These are phyloP conservation scores for Fusarium decemcellulare DNA, from an alignment of 2,329 filamentous ascomycete species.

Conservation along the genomic window DNA sequence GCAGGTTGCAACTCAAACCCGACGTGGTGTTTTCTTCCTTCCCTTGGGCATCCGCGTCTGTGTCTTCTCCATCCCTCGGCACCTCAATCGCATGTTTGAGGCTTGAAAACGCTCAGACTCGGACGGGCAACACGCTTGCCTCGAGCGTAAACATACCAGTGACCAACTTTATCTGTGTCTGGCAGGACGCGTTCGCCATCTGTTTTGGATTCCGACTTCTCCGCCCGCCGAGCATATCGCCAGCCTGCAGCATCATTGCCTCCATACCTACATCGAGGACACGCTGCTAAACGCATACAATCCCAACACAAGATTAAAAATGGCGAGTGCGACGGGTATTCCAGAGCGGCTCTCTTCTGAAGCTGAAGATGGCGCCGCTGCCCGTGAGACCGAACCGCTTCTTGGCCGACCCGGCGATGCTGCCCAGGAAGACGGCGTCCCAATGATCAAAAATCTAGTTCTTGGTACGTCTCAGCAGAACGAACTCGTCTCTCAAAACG, in stretches of 20 bases:
- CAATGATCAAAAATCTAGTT: constrained; percentile 79
- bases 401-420: constrained; percentile 77
- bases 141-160: not conserved
- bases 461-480: constrained; percentile 69
- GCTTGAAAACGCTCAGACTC: no score
- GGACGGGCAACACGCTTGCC: not conserved
- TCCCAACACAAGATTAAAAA: constrained; percentile 50
- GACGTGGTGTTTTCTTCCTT: not conserved
- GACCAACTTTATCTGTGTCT: not conserved
- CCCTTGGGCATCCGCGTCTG: no score
- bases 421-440: constrained; percentile 74
- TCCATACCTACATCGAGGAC: not conserved
- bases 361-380: constrained; percentile 43
- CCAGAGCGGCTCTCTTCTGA: constrained; percentile 63
- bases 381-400: constrained; percentile 59
- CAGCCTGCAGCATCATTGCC: not conserved
- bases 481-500: not conserved
- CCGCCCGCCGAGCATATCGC: not conserved
- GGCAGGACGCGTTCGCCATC: not conserved
- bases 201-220: constrained; percentile 1
- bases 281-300: not conserved
- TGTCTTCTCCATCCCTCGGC: no score
- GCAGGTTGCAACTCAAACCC: not conserved
- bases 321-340: constrained; percentile 79
- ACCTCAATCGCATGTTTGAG: no score